Evolutionary conservation across 2,329 filamentous ascomycete genomes (phyloP), one percentile per base, ranked within the genome.

Genomic region (Apiospora sp.): DNA sequence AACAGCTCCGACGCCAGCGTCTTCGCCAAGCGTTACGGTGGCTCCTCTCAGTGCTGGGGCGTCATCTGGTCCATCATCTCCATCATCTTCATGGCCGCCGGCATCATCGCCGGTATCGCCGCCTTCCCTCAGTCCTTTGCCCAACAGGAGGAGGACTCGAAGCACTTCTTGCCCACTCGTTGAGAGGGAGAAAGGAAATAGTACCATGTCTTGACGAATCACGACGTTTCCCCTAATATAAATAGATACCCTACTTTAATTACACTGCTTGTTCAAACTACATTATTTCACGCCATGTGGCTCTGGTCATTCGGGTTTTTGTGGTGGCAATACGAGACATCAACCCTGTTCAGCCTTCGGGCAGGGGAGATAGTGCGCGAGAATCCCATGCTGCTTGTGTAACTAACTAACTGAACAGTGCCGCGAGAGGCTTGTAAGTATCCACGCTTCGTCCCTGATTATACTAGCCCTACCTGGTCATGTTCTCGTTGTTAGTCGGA

Each of bases 11-110:
- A 96, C 79, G 93, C 93, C 7, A 93, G 91, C 76, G 92, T 94
- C 43, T 95, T 95, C 77, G 93, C 93, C 10, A 87, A 94, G 82
- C 87, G 90, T 30, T 95, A 95, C 76, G 93, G 93, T 14, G 93
- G 93, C 48, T 94, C 92, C 0, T 94, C 92, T 0, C 92, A 93
- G 78, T 95, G 92, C 85, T 95, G 93, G 93, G 93, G 93, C 12
- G 85, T 95, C 19, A 89, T 94, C 71, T 96, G 93, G 93, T 92
- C 90, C 69, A 83, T 95, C 70, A 88, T 96, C 71, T 93, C 92
- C 0, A 78, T 95, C 34, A 74, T 87, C 0, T 91, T 96, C 80
- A 94, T 95, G 92, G 88, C 90, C 7, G 85, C 86, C 19, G 92
- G 90, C 1, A 95, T 96, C 75, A 82, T 95, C n/a, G 92, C 91